These are phyloP conservation scores for Claviceps capensis DNA, from an alignment of 2,329 filamentous ascomycete species.

Conservation along the genomic window DNA sequence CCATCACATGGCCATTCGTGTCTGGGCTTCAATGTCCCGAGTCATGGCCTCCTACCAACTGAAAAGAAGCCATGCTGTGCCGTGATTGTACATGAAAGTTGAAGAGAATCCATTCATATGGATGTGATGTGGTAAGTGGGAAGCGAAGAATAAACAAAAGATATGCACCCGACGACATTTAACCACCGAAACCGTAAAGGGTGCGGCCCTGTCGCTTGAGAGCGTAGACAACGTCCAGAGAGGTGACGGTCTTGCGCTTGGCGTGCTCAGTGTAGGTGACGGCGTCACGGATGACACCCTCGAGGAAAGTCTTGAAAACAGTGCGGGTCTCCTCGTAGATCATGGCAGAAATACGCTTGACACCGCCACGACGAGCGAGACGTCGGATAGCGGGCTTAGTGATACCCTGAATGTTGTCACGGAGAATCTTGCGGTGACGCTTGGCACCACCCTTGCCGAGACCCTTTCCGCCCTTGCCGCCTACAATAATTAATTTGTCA, in stretches of 20 bases:
- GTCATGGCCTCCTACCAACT: background rate
- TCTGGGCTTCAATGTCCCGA: background rate
- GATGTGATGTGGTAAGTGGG: background rate
- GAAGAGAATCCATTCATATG: background rate
- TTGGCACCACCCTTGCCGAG: constrained; percentile 97
- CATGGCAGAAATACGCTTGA: constrained; percentile 99
- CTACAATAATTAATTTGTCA: constrained; percentile 37
- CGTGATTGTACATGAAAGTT: constrained; percentile 4
- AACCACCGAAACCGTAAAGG: constrained; percentile 84
- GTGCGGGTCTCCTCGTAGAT: constrained; percentile 69
- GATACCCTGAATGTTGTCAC: constrained; percentile 99
- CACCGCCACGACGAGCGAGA: constrained; percentile 98
- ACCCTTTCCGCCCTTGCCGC: constrained; percentile 93
- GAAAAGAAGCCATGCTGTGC: background rate
- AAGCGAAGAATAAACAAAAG: background rate
- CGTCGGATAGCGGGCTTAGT: constrained; percentile 97
- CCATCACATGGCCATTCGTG: constrained; percentile 6
- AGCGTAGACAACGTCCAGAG: constrained; percentile 53
- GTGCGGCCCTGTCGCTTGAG: constrained; percentile 60
- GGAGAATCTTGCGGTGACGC: constrained; percentile 97
- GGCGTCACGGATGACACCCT: constrained; percentile 62
- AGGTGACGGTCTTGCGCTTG: constrained; percentile 69
- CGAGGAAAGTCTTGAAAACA: constrained; percentile 67
- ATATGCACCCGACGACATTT: constrained; percentile 21
- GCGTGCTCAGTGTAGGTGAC: constrained; percentile 71